Percentiles rank a stretch among this genome's conserved stretches.
Conservation (phyloP, 2,329 filamentous ascomycete genomes). For the Ceratocystis variospora region DNA sequence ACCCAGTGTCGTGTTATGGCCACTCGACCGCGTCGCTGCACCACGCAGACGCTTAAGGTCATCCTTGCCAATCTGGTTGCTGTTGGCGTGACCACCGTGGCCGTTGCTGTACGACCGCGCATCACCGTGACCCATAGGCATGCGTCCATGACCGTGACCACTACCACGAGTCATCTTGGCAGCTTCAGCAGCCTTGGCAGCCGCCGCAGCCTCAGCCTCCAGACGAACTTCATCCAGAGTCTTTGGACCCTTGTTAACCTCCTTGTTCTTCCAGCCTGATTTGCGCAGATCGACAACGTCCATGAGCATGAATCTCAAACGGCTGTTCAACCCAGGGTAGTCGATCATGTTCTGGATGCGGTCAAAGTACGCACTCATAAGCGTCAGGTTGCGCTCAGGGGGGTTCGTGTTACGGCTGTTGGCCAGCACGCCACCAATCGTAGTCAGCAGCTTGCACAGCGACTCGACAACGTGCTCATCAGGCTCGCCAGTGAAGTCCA, state of each 20-base stretch:
- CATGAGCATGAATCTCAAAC: conserved; percentile 92
- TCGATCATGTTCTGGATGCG: conserved; percentile 75
- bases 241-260: conserved; percentile 87
- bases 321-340: conserved; percentile 66
- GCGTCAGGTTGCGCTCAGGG: conserved; percentile 28
- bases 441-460: conserved; percentile 79
- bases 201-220: conserved; percentile 62
- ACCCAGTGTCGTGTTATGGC: conserved; percentile 55
- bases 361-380: conserved; percentile 90
- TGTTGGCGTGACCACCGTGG: conserved; percentile 53
- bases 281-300: conserved; percentile 77
- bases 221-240: conserved; percentile 85
- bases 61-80: conserved; percentile 80
- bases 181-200: conserved; percentile 51
- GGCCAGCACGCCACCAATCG: conserved; percentile 80
- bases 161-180: conserved; percentile 48
- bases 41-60: conserved; percentile 74
- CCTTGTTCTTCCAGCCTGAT: conserved; percentile 71
- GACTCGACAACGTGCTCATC: conserved; percentile 96
- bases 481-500: conserved; percentile 84
- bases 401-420: conserved; percentile 45
- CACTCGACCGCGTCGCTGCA: conserved; percentile 37
- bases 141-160: conserved; percentile 36
- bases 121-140: conserved; percentile 69
- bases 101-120: conserved; percentile 59